These are phyloP conservation scores for Rhododendron griersonianum DNA, from an alignment of 148 eudicot species.

Conservation along the genomic window DNA sequence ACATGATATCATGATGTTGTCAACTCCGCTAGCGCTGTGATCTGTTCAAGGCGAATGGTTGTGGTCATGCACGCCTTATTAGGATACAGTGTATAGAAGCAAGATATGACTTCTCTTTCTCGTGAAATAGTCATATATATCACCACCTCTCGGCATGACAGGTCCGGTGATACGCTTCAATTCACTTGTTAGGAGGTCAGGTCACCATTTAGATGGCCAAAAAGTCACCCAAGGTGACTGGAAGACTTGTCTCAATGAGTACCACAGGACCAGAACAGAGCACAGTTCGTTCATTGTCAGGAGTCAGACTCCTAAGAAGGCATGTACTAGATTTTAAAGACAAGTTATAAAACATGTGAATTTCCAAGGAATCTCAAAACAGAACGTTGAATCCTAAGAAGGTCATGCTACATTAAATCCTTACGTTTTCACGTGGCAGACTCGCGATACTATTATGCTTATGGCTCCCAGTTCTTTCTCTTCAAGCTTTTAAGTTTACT, in stretches of 20 bases:
- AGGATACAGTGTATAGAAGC: not conserved
- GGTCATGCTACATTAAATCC: not conserved
- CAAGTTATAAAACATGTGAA: not conserved
- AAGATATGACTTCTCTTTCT: not conserved
- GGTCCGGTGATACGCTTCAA: not conserved
- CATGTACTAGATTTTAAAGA: not conserved
- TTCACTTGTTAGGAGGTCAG: not conserved
- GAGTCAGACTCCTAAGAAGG: not conserved
- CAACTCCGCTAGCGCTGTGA: not conserved
- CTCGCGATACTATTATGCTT: not conserved
- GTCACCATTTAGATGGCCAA: not conserved
- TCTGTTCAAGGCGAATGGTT: not conserved
- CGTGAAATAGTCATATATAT: not conserved
- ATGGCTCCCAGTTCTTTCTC: not conserved
- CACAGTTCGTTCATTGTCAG: not conserved
- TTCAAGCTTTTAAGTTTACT: not conserved
- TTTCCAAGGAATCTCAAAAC: not conserved
- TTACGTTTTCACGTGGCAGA: not conserved
- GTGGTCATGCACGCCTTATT: not conserved
- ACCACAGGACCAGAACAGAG: not conserved
- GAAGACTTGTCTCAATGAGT: not conserved
- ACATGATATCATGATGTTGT: not conserved
- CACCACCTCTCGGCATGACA: not conserved
- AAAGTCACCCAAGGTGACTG: not conserved
- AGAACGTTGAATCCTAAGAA: not conserved